A percentile compares a stretch with the other conserved stretches of the same genome.
Evolutionary conservation across 2,329 filamentous ascomycete genomes (phyloP).

Genomic region (Microsporum canis): DNA sequence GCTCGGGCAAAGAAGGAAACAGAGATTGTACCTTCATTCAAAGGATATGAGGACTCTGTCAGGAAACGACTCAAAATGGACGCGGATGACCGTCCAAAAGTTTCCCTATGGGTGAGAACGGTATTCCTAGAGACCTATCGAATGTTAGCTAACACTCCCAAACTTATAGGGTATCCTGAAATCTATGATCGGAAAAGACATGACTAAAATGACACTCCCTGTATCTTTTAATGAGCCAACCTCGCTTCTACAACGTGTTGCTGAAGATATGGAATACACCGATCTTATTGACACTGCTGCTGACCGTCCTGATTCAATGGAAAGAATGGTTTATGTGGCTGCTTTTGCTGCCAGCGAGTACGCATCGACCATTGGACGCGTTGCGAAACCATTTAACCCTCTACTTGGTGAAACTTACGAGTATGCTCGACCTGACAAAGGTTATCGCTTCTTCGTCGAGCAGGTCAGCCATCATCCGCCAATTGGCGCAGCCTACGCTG

Average conservation of each 20-base stretch:
- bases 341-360: constrained; percentile 95
- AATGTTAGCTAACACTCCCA: neutral
- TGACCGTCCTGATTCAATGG: constrained; percentile 72
- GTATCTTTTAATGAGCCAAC: constrained; percentile 99
- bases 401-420: constrained; percentile 94
- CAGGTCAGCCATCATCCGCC: constrained; percentile 97
- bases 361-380: constrained; percentile 88
- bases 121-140: neutral
- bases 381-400: constrained; percentile 97
- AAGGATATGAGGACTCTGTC: constrained; percentile 82
- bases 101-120: constrained; percentile 78
- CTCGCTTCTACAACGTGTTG: constrained; percentile 83
- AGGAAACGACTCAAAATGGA: constrained; percentile 75
- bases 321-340: constrained; percentile 86
- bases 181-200: constrained; percentile 99
- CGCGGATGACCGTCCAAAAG: constrained; percentile 81
- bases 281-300: constrained; percentile 83
- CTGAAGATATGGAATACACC: constrained; percentile 96
- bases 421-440: constrained; percentile 89
- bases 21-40: constrained; percentile 68
- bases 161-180: constrained; percentile 71
- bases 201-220: constrained; percentile 98
- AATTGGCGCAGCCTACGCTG: constrained; percentile 83
- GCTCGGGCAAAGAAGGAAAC: constrained; percentile 40
- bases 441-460: constrained; percentile 96